These are phyloP conservation scores for Monilinia fructigena DNA, from an alignment of 2,329 filamentous ascomycete genomes.

Conservation along the genomic window DNA sequence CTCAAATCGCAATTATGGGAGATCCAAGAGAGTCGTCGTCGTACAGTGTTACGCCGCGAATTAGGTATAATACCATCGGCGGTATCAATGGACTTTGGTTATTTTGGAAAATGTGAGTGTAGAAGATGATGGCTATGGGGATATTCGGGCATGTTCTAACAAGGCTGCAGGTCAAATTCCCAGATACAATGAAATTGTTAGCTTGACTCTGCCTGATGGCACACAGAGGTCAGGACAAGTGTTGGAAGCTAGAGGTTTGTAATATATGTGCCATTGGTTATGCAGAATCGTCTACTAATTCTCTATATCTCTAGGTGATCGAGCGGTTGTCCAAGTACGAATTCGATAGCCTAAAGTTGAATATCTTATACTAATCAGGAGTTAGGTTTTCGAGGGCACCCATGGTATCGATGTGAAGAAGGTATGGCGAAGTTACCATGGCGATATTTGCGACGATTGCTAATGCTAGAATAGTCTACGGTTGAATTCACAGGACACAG, in stretches of 20 bases:
- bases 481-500: conserved; percentile 97
- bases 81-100: conserved; percentile 96
- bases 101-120: conserved; percentile 87
- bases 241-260: conserved; percentile 87
- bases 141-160: conserved; percentile 28
- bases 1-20: conserved; percentile 36
- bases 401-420: conserved; percentile 98
- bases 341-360: conserved; percentile 4
- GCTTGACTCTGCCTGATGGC: conserved; percentile 92
- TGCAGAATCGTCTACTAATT: conserved; percentile 28
- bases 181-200: conserved; percentile 96
- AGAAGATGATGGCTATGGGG: not conserved
- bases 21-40: conserved; percentile 42
- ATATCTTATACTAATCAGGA: conserved; percentile 34
- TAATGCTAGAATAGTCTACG: conserved; percentile 64
- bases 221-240: conserved; percentile 92
- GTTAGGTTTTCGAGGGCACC: conserved; percentile 93
- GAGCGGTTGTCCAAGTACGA: conserved; percentile 89
- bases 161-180: conserved; percentile 83
- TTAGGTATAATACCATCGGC: conserved; percentile 97
- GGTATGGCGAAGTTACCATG: conserved; percentile 50
- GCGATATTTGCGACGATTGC: conserved; percentile 6
- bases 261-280: conserved; percentile 21
- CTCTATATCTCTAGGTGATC: conserved; percentile 61
- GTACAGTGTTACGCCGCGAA: conserved; percentile 59